A percentile compares a stretch with the other conserved stretches of the same genome.
Evolutionary conservation across 140 eudicot species (phyloP).

Genomic region (Ambrosia hybrid): DNA sequence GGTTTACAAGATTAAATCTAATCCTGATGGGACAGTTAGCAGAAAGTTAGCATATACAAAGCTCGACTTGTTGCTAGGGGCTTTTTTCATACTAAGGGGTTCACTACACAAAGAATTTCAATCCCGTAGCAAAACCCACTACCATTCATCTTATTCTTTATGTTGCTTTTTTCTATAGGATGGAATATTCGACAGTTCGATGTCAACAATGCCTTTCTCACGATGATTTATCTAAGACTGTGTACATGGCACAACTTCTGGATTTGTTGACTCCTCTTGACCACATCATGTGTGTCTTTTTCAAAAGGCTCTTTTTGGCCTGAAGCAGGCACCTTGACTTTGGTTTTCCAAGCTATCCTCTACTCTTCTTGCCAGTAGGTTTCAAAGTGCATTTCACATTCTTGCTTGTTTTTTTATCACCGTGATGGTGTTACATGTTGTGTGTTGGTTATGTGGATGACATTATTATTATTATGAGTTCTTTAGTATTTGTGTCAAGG

Average conservation of each 20-base stretch:
- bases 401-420: too few relatives aligned
- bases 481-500: too few relatives aligned
- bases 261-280: neutral
- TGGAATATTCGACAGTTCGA: neutral
- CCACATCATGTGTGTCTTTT: conserved; percentile 9
- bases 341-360: neutral
- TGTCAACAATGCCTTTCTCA: conserved; percentile 15
- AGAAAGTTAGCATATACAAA: too few relatives aligned
- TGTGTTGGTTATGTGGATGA: too few relatives aligned
- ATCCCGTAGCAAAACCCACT: neutral
- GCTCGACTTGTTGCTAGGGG: neutral
- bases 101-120: conserved; percentile 5
- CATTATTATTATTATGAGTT: too few relatives aligned
- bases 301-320: conserved; percentile 5
- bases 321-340: conserved; percentile 6
- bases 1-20: too few relatives aligned
- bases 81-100: neutral
- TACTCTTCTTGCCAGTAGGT: neutral
- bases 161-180: neutral
- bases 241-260: neutral
- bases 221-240: neutral
- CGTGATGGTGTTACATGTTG: too few relatives aligned
- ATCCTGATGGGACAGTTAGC: too few relatives aligned
- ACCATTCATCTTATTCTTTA: neutral
- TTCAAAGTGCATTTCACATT: too few relatives aligned